These are phyloP conservation scores for Passiflora organensis DNA, from an alignment of 345 rosid species.

Conservation along the genomic window DNA sequence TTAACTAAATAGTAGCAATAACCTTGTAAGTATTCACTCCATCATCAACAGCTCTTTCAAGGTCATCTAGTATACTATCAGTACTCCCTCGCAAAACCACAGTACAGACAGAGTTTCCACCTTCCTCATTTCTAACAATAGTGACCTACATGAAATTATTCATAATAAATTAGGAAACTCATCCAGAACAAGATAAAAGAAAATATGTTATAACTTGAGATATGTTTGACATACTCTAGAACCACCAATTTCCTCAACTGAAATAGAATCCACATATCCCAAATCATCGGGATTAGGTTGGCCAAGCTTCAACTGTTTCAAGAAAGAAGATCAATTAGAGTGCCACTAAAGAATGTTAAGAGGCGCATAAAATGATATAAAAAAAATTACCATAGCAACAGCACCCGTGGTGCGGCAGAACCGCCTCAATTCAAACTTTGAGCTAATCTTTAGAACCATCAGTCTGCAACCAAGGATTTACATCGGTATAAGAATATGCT, in stretches of 20 bases:
- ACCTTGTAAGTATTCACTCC: slow-evolving; percentile 99
- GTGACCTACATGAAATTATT: slow-evolving; percentile 54
- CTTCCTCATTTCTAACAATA: slow-evolving; percentile 81
- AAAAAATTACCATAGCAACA: slow-evolving; percentile 64
- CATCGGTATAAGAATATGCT: no score
- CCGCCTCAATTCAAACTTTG: slow-evolving; percentile 90
- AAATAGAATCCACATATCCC: slow-evolving; percentile 81
- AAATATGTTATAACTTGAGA: not conserved
- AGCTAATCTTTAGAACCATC: slow-evolving; percentile 96
- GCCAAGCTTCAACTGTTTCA: slow-evolving; percentile 79
- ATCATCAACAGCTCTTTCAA: slow-evolving; percentile 99
- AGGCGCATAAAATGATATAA: slow-evolving; percentile 5
- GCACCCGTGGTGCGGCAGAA: slow-evolving; percentile 95
- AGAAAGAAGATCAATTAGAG: slow-evolving; percentile 11
- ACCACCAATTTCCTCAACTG: slow-evolving; percentile 98
- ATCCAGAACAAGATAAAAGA: not conserved
- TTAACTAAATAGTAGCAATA: slow-evolving; percentile 16
- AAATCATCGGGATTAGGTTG: slow-evolving; percentile 82
- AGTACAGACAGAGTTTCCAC: slow-evolving; percentile 83
- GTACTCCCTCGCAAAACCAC: slow-evolving; percentile 96
- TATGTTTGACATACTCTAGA: slow-evolving; percentile 58
- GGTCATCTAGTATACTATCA: slow-evolving; percentile 91
- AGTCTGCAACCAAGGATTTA: no score
- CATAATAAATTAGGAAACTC: not conserved
- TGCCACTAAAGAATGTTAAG: slow-evolving; percentile 3